Percentiles rank a stretch among this genome's conserved stretches.
phyloP scores from a whole-genome alignment of 2,329 filamentous ascomycete genomes.

The Aspergillus sp. region DNA sequence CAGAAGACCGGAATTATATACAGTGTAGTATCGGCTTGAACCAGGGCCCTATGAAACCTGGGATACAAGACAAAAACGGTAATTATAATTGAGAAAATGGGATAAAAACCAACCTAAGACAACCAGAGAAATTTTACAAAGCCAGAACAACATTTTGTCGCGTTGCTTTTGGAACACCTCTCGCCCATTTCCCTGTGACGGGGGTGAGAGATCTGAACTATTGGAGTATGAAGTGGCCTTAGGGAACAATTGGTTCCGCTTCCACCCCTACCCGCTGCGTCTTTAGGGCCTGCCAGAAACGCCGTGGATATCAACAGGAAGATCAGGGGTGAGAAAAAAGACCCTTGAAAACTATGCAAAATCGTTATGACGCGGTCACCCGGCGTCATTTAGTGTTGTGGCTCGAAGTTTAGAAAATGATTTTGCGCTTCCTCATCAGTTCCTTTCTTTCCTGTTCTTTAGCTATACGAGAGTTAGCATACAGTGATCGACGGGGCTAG shows the following conservation, averaged over 20 bases:
- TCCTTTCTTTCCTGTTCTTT: slow-evolving; percentile 61
- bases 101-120: neutral
- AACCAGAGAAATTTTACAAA: neutral
- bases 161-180: neutral
- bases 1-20: slow-evolving; percentile 4
- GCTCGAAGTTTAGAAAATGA: slow-evolving; percentile 13
- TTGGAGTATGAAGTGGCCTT: neutral
- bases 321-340: slow-evolving; percentile 18
- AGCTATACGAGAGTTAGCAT: slow-evolving; percentile 38
- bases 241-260: too few relatives aligned
- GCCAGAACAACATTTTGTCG: neutral
- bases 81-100: neutral
- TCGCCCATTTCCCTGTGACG: neutral
- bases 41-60: neutral
- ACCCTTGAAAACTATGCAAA: slow-evolving; percentile 14
- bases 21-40: slow-evolving; percentile 1
- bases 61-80: neutral
- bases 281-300: slow-evolving; percentile 31
- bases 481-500: slow-evolving; percentile 1
- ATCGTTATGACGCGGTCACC: slow-evolving; percentile 13
- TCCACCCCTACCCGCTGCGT: slow-evolving; percentile 12
- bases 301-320: slow-evolving; percentile 36
- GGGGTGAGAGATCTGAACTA: neutral
- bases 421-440: slow-evolving; percentile 56
- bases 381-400: slow-evolving; percentile 9